Evolutionary conservation across 2,329 filamentous ascomycete species (phyloP).

Genomic region (Aspergillus glaucus): DNA sequence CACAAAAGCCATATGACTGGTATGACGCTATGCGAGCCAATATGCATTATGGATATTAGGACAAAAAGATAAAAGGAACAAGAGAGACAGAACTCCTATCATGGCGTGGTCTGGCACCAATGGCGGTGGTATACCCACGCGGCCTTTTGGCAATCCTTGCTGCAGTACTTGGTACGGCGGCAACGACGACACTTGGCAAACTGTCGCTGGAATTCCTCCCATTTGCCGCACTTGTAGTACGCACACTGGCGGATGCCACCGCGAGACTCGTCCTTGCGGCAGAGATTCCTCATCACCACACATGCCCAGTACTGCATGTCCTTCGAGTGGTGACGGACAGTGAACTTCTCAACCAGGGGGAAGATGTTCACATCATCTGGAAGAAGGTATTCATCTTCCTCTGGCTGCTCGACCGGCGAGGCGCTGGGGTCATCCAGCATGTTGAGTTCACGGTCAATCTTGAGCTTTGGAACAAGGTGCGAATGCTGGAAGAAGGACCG

Average conservation of each 20-base stretch:
- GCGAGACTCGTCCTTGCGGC: slow-evolving; percentile 90
- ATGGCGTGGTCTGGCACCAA: slow-evolving; percentile 64
- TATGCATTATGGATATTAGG: slow-evolving; percentile 28
- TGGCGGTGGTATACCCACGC: slow-evolving; percentile 98
- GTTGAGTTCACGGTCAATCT: slow-evolving; percentile 78
- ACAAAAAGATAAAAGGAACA: not conserved
- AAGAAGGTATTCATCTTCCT: slow-evolving; percentile 80
- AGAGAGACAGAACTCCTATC: slow-evolving; percentile 24
- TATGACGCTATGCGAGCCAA: slow-evolving; percentile 33
- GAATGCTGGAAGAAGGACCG: slow-evolving; percentile 92
- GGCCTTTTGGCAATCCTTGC: slow-evolving; percentile 98
- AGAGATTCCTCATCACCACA: slow-evolving; percentile 97
- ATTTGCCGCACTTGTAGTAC: slow-evolving; percentile 96
- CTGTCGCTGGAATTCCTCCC: slow-evolving; percentile 93
- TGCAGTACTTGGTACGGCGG: slow-evolving; percentile 96
- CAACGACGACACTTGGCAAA: slow-evolving; percentile 97
- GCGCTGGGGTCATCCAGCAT: slow-evolving; percentile 62
- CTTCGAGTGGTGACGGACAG: slow-evolving; percentile 84
- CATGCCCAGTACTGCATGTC: slow-evolving; percentile 99
- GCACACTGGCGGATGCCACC: slow-evolving; percentile 96
- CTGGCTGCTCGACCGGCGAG: slow-evolving; percentile 31
- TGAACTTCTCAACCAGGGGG: slow-evolving; percentile 96
- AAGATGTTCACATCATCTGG: slow-evolving; percentile 98
- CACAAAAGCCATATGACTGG: slow-evolving; percentile 16
- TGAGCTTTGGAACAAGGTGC: slow-evolving; percentile 84